A percentile compares a stretch with the other conserved stretches of the same genome.
Conservation (phyloP, 805 yeast species). For the Schizosaccharomyces octosporus region DNA sequence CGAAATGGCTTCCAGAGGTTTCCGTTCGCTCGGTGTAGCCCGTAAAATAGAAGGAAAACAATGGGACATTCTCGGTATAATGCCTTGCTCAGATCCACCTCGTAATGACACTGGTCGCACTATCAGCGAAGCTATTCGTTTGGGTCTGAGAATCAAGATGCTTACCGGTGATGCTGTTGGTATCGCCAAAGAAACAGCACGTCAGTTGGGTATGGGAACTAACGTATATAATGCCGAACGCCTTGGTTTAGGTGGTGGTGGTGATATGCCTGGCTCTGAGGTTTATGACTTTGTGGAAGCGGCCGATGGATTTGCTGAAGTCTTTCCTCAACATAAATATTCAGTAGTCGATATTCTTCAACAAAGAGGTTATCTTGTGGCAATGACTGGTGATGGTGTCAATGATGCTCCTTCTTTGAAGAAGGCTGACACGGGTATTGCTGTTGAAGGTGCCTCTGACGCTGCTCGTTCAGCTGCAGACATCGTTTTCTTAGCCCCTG, state of each 20-base stretch:
- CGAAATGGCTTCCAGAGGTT: constrained; percentile 93
- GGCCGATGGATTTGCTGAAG: constrained; percentile 82
- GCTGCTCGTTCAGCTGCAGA: constrained; percentile 24
- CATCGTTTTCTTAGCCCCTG: constrained; percentile 29
- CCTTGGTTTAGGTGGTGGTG: constrained; percentile 67
- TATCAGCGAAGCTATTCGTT: constrained; percentile 66
- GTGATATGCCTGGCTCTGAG: constrained; percentile 41
- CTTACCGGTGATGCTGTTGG: constrained; percentile 98
- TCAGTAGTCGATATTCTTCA: constrained; percentile 41
- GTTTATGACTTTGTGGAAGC: constrained; percentile 49
- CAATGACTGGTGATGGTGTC: constrained; percentile 52
- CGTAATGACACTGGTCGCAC: constrained; percentile 94
- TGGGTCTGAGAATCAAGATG: constrained; percentile 92
- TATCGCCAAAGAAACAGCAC: constrained; percentile 93
- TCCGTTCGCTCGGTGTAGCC: constrained; percentile 95
- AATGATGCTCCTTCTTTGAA: constrained; percentile 44
- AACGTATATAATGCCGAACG: constrained; percentile 92
- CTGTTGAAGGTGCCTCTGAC: constrained; percentile 27
- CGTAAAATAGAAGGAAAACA: constrained; percentile 96
- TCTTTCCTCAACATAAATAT: constrained; percentile 45
- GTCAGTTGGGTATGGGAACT: constrained; percentile 90
- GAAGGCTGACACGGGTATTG: constrained; percentile 75
- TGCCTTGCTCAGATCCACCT: constrained; percentile 98
- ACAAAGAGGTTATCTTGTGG: constrained; percentile 39
- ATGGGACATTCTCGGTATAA: constrained; percentile 93